phyloP scores from a whole-genome alignment of 192 early-diverging fungal species.

The Dissophora ornata region DNA sequence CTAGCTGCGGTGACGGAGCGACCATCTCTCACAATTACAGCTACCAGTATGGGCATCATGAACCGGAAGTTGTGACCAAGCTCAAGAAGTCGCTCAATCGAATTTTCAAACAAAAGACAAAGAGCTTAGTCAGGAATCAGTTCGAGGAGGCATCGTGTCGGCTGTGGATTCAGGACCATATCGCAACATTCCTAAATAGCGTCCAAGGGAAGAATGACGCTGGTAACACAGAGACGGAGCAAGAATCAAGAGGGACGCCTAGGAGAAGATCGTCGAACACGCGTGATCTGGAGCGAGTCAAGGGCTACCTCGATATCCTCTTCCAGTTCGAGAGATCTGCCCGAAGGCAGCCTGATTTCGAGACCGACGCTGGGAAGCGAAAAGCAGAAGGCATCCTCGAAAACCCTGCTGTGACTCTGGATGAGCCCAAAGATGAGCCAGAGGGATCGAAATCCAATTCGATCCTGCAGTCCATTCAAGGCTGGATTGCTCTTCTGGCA shows the following conservation, averaged over 20 bases:
- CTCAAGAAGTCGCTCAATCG: conserved; percentile 41
- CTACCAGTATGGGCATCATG: conserved; percentile 40
- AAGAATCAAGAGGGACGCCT: background rate
- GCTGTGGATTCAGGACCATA: conserved; percentile 46
- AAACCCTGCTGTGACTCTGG: background rate
- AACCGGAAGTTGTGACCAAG: conserved; percentile 32
- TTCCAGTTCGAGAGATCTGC: conserved; percentile 48
- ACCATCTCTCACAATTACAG: conserved; percentile 37
- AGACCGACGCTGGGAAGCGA: conserved; percentile 6
- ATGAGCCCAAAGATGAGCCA: background rate
- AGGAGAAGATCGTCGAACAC: background rate
- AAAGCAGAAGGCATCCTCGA: background rate
- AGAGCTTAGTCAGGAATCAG: conserved; percentile 23
- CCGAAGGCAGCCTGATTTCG: conserved; percentile 49
- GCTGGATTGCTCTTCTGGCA: conserved; percentile 39
- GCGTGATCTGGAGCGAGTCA: conserved; percentile 1
- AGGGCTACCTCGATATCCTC: conserved; percentile 38
- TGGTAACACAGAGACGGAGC: background rate
- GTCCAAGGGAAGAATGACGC: background rate
- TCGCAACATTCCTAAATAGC: conserved; percentile 19
- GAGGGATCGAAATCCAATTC: background rate
- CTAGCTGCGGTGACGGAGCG: conserved; percentile 39
- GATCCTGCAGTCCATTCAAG: conserved; percentile 29
- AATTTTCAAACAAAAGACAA: conserved; percentile 34
- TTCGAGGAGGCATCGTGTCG: conserved; percentile 36